Percentiles rank a stretch among this genome's conserved stretches.
phyloP scores from a whole-genome alignment of 2,329 filamentous ascomycete genomes.

The Colletotrichum sidae region DNA sequence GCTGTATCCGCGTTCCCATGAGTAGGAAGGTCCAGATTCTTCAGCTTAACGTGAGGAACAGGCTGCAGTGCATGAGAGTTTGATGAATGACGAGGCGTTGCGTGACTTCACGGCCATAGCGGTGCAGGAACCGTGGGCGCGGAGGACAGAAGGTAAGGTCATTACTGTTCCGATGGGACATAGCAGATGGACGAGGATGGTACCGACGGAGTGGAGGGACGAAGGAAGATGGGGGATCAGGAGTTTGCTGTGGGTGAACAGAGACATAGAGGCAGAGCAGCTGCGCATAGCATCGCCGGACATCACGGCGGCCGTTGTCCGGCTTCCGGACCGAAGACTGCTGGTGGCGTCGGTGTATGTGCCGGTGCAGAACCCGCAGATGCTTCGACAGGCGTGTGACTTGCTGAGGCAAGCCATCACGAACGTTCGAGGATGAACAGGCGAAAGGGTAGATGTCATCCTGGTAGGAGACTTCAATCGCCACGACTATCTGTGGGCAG shows the following conservation, averaged over 20 bases:
- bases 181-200: conserved; percentile 36
- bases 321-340: not conserved
- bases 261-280: not conserved
- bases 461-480: conserved; percentile 39
- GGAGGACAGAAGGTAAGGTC: conserved; percentile 31
- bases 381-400: not conserved
- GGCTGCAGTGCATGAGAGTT: conserved; percentile 35
- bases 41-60: conserved; percentile 37
- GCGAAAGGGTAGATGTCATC: conserved; percentile 8
- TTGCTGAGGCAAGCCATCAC: not conserved
- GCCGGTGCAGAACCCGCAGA: conserved; percentile 1
- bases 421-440: not conserved
- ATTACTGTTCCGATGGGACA: conserved; percentile 37
- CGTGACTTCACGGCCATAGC: conserved; percentile 33
- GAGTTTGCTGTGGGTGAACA: conserved; percentile 6
- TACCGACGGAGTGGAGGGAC: conserved; percentile 1
- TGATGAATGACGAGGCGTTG: conserved; percentile 39
- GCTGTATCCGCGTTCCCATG: conserved; percentile 38
- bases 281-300: not conserved
- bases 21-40: conserved; percentile 38
- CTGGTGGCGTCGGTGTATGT: not conserved
- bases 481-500: conserved; percentile 39
- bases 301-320: not conserved
- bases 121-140: conserved; percentile 37
- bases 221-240: conserved; percentile 24